Base-by-base conservation (phyloP, 106 monocot genomes). In the Agapanthus africanus region DNA sequence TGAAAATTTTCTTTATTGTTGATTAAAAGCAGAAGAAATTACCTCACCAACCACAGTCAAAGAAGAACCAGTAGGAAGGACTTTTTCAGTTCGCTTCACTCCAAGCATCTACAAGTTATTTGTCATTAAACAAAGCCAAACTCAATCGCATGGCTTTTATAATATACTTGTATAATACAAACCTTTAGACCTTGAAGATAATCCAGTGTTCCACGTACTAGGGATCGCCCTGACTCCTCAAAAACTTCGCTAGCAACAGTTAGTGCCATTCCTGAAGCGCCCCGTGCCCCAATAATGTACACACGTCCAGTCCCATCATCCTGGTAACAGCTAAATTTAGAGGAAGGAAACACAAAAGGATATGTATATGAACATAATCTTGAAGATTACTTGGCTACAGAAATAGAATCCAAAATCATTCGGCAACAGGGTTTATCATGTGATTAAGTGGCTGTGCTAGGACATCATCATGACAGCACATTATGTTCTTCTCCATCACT, bases 11-110 rank as follows among this genome's bases (percentile, higher is more conserved):
- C n/a, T n/a, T n/a, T n/a, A 40, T 6, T 6, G 11, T 3, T 14
- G 21, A 18, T 25, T 6, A 22, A 10, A 22, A 32, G 26, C 34
- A 40, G 1, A 35, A 71, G 18, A 11, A 72, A 74, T 65, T 95
- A 91, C 95, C 95, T 95, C 95, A 68, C 95, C 95, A 79, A 95
- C 84, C 34, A 91, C 88, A 71, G 95, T 95, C 74, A 95, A 86
- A 22, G 91, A 78, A 78, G 85, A 80, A 66, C 95, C 95, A 54
- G 85, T 89, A 11, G 91, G 91, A 78, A 95, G 95, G 74, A 91
- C 82, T 59, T 82, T 91, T 78, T 88, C 91, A 52, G 78, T 84
- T 59, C 80, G 63, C 66, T 91, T 95, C 26, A 95, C 86, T 62
- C 95, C 95, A 77, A 95, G 91, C 95, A 94, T 94, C 94, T 94